Percentiles rank a stretch among this genome's conserved stretches.
Evolutionary conservation across 75 land plant species (phyloP).

Genomic region (Cunninghamia lanceolata): DNA sequence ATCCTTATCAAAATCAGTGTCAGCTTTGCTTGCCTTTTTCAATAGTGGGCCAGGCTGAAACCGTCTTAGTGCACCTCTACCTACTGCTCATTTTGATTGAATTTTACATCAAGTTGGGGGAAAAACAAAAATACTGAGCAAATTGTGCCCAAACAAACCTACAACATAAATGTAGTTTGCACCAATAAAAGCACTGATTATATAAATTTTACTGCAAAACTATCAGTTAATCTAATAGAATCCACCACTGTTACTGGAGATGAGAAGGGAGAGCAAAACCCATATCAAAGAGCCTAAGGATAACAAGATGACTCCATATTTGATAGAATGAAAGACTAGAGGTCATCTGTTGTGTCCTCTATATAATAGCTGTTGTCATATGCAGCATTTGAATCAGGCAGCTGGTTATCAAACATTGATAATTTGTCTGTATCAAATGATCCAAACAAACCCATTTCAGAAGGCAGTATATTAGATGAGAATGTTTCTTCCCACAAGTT

Average conservation of each 20-base stretch:
- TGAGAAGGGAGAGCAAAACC: background rate
- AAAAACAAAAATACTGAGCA: too few species aligned
- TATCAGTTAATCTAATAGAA: background rate
- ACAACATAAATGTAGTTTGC: too few species aligned
- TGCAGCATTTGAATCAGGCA: background rate
- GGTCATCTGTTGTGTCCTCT: background rate
- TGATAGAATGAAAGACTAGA: background rate
- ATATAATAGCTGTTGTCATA: background rate
- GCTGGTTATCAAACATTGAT: background rate
- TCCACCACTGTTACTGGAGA: background rate
- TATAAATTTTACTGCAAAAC: conserved; percentile 16
- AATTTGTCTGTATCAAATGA: background rate
- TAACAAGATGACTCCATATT: background rate
- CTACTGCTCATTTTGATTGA: too few species aligned
- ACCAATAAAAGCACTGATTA: conserved; percentile 1
- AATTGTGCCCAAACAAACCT: too few species aligned
- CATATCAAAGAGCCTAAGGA: background rate
- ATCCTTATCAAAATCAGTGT: too few species aligned
- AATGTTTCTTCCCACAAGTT: background rate
- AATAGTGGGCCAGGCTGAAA: too few species aligned
- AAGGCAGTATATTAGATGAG: background rate
- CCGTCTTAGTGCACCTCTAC: too few species aligned
- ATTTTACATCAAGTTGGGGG: too few species aligned
- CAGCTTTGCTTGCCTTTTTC: too few species aligned
- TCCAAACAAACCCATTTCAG: background rate